Percentiles rank a stretch among this genome's conserved stretches.
Conservation (phyloP, 2,329 filamentous ascomycete genomes). For the Fonsecaea pedrosoi region DNA sequence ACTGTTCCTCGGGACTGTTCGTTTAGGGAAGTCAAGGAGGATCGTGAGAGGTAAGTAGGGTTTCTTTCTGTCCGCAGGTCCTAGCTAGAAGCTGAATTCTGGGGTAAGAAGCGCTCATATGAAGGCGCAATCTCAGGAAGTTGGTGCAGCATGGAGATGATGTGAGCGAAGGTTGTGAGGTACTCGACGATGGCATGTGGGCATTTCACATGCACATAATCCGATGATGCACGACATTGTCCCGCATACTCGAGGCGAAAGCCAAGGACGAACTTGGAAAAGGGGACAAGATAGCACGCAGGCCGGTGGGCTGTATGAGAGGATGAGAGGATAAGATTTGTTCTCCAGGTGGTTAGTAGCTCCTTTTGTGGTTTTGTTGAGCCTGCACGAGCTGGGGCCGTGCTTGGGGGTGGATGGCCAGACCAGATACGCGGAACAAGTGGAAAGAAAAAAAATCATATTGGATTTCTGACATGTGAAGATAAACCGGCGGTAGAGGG, state of each 20-base stretch:
- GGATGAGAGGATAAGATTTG: conserved; percentile 3
- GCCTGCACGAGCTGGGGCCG: neutral
- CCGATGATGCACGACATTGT: conserved; percentile 18
- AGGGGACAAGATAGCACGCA: neutral
- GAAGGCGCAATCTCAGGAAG: neutral
- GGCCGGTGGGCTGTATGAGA: conserved; percentile 11
- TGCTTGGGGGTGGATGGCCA: conserved; percentile 2
- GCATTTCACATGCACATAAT: conserved; percentile 27
- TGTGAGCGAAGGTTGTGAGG: conserved; percentile 4
- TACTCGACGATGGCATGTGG: conserved; percentile 3
- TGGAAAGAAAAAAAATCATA: neutral
- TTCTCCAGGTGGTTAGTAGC: neutral
- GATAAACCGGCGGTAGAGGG: neutral
- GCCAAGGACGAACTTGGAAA: conserved; percentile 1
- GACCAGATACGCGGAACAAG: conserved; percentile 1
- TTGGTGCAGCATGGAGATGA: neutral
- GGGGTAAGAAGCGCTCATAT: neutral
- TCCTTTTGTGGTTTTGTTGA: conserved; percentile 18
- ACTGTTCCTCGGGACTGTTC: neutral
- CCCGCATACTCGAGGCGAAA: conserved; percentile 11
- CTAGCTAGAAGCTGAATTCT: neutral
- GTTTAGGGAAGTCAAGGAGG: neutral
- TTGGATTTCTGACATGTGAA: neutral
- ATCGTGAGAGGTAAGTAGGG: neutral
- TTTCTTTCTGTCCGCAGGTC: neutral